Evolutionary conservation across 1,139 yeast genomes (phyloP).

Genomic region (Geotrichum aggregatum): DNA sequence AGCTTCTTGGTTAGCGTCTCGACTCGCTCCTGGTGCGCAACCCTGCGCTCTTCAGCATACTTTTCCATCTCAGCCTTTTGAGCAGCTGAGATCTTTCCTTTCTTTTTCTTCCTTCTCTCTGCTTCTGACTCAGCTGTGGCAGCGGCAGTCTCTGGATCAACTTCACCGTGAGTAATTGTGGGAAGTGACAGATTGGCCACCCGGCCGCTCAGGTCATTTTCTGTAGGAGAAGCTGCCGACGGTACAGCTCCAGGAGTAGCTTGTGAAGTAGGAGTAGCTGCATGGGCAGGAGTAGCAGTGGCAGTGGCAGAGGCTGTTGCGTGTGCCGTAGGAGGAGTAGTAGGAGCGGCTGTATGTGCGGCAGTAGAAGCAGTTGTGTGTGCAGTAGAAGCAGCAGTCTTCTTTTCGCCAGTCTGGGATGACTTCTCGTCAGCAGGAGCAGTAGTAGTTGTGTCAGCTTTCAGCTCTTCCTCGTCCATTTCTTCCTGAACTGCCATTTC

Average conservation of each 20-base stretch:
- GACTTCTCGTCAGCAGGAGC: not conserved
- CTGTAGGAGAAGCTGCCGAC: not conserved
- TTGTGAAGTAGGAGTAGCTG: not conserved
- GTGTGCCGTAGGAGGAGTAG: not conserved
- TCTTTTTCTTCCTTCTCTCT: conserved; percentile 36
- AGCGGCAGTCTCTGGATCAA: not conserved
- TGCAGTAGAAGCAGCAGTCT: conserved; percentile 11
- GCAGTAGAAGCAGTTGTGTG: conserved; percentile 1
- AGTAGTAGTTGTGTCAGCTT: not conserved
- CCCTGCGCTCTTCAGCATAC: conserved; percentile 71
- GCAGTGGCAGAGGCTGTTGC: conserved; percentile 1
- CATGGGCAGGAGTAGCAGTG: conserved; percentile 1
- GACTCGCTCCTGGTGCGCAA: conserved; percentile 69
- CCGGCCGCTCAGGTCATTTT: not conserved
- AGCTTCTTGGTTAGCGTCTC: conserved; percentile 61
- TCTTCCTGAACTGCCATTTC: conserved; percentile 73
- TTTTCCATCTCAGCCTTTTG: conserved; percentile 65
- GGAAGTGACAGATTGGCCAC: conserved; percentile 11
- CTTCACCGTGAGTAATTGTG: conserved; percentile 5
- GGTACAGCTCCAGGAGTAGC: conserved; percentile 4
- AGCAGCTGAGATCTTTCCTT: conserved; percentile 46
- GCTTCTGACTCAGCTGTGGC: conserved; percentile 29
- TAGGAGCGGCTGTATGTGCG: conserved; percentile 6
- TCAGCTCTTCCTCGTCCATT: conserved; percentile 57
- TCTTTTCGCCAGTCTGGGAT: conserved; percentile 15